Evolutionary conservation across 1,284 basidiomycete species (phyloP), one percentile per base, ranked within the genome.

Genomic region (Apiotrichum domesticum): DNA sequence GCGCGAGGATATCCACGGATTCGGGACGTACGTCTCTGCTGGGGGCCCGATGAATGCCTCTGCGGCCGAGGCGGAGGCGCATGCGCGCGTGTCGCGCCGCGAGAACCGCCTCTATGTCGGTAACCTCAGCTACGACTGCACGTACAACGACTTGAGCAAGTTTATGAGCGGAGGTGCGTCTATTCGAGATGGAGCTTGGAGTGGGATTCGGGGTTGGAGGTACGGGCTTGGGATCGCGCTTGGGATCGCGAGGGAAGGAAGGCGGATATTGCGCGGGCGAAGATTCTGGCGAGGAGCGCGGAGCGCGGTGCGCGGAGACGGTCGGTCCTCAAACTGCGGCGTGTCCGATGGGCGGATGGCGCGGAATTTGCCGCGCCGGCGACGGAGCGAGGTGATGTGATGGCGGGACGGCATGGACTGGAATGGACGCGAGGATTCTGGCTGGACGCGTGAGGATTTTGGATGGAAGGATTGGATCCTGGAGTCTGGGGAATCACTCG

Each of bases 111-210:
- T 98, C 69, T 98, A 98, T 73, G 91, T 98, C 75, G 95, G 94
- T 73, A 98, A 98, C 78, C 84, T 98, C 78, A 89, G 87, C 74
- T 98, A 96, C 82, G 90, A 94, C 77, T 90, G 93, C 84, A 94
- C 88, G 80, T 96, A 94, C 81, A 86, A 89, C 79, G 92, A 96
- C 81, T 83, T 98, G 79, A 91, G 93, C 84, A 88, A 93, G 85
- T 95, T 94, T 76, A 94, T 95, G 90, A 84, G 87, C 85, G 89
- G 90, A 92, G 92, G 93, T 96, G 89, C 86, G 92, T 94, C 13
- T 29, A 29, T 29, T 29, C 79, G 29, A 29, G 29, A 29, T 29
- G 29, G 29, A 29, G 84, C 77, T 78, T 34, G 46, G 11, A 34
- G 7, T 35, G 8, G 46, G 45, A 13, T 8, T 45, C 7, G 6